Evolutionary conservation across 441 rosid genomes (phyloP).

Genomic region (Euphorbia corollata): DNA sequence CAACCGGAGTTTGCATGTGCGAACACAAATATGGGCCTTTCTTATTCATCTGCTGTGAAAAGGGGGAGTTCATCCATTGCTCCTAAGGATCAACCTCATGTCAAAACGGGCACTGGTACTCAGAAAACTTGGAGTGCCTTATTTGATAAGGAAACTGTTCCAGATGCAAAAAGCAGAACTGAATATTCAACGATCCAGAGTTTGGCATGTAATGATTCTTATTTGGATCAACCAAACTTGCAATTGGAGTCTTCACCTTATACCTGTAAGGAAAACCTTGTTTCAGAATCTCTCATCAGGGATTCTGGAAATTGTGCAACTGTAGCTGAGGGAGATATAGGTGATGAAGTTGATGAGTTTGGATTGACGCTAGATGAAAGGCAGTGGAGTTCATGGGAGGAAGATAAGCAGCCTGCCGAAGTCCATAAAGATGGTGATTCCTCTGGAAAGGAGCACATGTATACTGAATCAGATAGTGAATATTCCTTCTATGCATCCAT

Average conservation of each 20-base stretch:
- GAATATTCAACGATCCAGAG: conserved; percentile 1
- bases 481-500: conserved; percentile 1
- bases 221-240: background rate
- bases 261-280: background rate
- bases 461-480: background rate
- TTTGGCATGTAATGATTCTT: background rate
- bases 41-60: conserved; percentile 10
- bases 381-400: conserved; percentile 8
- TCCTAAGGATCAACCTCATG: background rate
- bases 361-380: background rate
- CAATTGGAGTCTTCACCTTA: background rate
- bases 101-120: conserved; percentile 1
- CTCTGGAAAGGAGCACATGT: background rate
- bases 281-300: background rate
- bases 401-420: background rate
- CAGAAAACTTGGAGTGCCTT: conserved; percentile 23
- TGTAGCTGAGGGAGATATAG: background rate
- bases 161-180: conserved; percentile 22
- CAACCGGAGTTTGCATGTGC: background rate
- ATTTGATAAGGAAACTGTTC: conserved; percentile 18
- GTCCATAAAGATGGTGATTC: background rate
- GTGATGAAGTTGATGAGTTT: background rate
- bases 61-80: background rate
- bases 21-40: background rate
- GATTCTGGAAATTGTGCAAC: background rate